phyloP scores from a whole-genome alignment of 2,329 filamentous ascomycete species.

The Cytospora piceicola region DNA sequence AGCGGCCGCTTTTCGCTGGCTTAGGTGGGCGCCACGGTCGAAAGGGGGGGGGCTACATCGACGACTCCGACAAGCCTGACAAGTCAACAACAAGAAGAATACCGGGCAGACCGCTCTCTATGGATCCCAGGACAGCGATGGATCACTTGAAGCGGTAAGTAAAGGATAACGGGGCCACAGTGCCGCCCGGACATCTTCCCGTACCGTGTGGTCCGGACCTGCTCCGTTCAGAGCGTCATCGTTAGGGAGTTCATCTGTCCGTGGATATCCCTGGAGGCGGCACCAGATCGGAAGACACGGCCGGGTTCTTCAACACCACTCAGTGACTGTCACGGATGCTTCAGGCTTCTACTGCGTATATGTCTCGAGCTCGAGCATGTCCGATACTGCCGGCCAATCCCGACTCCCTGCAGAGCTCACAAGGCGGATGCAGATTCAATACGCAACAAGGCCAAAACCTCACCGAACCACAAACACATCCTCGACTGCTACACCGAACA shows the following conservation, averaged over 20 bases:
- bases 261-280: background rate
- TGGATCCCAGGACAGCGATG: slow-evolving; percentile 18
- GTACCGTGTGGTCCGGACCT: slow-evolving; percentile 12
- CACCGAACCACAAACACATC: slow-evolving; percentile 11
- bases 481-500: background rate
- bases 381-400: background rate
- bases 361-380: slow-evolving; percentile 11
- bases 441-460: slow-evolving; percentile 15
- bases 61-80: slow-evolving; percentile 5
- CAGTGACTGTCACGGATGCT: background rate
- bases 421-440: slow-evolving; percentile 14
- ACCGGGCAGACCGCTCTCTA: slow-evolving; percentile 25
- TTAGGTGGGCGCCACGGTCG: slow-evolving; percentile 2
- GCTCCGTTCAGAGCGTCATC: slow-evolving; percentile 2
- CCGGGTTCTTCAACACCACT: background rate
- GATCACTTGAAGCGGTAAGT: slow-evolving; percentile 27
- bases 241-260: background rate
- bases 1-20: background rate
- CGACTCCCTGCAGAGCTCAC: slow-evolving; percentile 4
- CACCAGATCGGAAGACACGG: slow-evolving; percentile 1
- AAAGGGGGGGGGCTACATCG: background rate
- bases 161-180: slow-evolving; percentile 23
- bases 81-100: slow-evolving; percentile 17
- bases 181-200: slow-evolving; percentile 10
- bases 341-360: background rate